Base-by-base conservation (phyloP, 495 filamentous ascomycete species). In the Barbatosphaeria neglecta region DNA sequence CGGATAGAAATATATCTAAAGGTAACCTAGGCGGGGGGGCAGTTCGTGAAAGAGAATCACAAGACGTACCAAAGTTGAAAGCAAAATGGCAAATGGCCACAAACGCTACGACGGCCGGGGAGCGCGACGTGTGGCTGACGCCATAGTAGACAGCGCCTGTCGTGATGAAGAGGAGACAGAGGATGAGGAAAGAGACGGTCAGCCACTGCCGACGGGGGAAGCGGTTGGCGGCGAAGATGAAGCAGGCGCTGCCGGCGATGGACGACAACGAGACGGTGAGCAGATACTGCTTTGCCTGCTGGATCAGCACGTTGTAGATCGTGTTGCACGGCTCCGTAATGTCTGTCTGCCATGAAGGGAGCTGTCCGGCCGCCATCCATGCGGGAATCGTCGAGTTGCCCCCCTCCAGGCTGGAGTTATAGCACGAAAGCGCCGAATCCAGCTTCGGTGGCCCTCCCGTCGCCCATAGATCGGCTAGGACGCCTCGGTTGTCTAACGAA, bases 71-170 rank as follows among this genome's bases (percentile, higher is more conserved):
- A 56, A 77, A 89, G 67, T 90, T 90, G 75, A 90, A 90, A 69
- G 87, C 85, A 67, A 92, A 87, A 48, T 90, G 81, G 38, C 79
- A 80, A 18, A 92, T 65, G 17, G 89, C 76, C 50, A 92, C 86
- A 8, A 85, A 67, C 2, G 64, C 80, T 15, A 82, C 68, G 22
- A 81, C 74, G 37, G 50, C 73, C 41, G 50, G 71, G 37, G 44
- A 62, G 47, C 48, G 80, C 1, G 41, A 10, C 16, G 8, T 49
- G 17, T 60, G 57, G 35, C 52, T 53, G 51, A 66, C 66, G 33
- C 74, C 57, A 53, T 82, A 63, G 63, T 82, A 92, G 4, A 76
- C 82, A 45, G 83, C 84, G 1, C 84, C 87, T 48, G 86, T 86
- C 44, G 86, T 61, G 47, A 80, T 62, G 64, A 92, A 92, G n/a